Percentiles rank a stretch among this genome's conserved stretches.
Evolutionary conservation across 2,329 filamentous ascomycete genomes (phyloP).

Genomic region (Trichocomaceae sp.): DNA sequence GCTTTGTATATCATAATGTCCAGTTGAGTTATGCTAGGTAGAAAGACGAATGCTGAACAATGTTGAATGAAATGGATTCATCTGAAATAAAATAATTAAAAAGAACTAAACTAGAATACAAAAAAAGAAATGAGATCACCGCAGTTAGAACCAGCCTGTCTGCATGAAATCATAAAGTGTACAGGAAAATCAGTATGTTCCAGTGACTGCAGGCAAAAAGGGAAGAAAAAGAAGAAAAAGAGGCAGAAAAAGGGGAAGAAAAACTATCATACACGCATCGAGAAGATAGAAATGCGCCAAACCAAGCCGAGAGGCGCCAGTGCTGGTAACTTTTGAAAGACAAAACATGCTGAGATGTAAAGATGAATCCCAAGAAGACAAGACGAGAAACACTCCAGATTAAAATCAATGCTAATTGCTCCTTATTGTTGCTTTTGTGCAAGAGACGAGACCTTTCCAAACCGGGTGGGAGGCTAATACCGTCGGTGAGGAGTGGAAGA

Average conservation of each 20-base stretch:
- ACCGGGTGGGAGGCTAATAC: neutral
- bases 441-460: neutral
- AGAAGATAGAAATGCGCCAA: neutral
- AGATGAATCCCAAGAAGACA: neutral
- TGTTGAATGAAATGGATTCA: neutral
- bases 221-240: neutral
- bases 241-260: neutral
- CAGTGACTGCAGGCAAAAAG: neutral
- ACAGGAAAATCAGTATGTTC: neutral
- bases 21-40: neutral
- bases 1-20: neutral
- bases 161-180: neutral
- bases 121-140: neutral
- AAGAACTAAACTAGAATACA: neutral
- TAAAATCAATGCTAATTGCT: neutral
- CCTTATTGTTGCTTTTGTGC: constrained; percentile 2
- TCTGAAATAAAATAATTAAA: neutral
- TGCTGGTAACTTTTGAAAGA: neutral
- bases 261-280: neutral
- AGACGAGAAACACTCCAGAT: neutral
- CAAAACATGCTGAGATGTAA: neutral
- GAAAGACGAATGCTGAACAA: neutral
- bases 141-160: neutral
- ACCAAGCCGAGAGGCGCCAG: neutral
- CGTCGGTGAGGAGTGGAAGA: neutral